These are phyloP conservation scores for Tarenaya hassleriana DNA, from an alignment of 345 rosid species.

Conservation along the genomic window DNA sequence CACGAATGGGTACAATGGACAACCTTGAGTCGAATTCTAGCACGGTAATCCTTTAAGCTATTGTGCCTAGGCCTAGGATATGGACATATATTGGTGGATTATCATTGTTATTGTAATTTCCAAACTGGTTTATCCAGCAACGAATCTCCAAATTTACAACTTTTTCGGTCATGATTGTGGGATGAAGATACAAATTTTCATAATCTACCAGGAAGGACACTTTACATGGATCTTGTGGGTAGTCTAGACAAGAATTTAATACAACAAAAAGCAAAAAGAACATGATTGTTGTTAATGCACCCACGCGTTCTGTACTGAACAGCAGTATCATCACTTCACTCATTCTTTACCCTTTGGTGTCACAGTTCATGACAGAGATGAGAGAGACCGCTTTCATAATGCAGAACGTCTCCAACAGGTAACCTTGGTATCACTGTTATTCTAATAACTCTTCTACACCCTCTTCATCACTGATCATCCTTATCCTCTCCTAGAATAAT, in stretches of 20 bases:
- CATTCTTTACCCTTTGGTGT: slow-evolving; percentile 13
- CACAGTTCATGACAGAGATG: slow-evolving; percentile 99
- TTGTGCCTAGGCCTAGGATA: slow-evolving; percentile 8
- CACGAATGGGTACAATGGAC: slow-evolving; percentile 92
- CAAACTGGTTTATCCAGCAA: slow-evolving; percentile 13
- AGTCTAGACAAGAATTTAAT: too few relatives aligned
- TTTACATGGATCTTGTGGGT: too few relatives aligned
- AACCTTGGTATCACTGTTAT: slow-evolving; percentile 16
- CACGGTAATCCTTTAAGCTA: slow-evolving; percentile 47
- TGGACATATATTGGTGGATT: slow-evolving; percentile 2
- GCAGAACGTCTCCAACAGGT: slow-evolving; percentile 90
- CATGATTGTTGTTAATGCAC: neutral
- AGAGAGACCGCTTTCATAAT: slow-evolving; percentile 92
- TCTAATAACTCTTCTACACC: neutral
- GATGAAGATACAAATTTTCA: too few relatives aligned
- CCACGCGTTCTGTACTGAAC: neutral
- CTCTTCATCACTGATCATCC: too few relatives aligned
- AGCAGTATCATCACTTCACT: slow-evolving; percentile 11
- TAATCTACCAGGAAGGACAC: too few relatives aligned
- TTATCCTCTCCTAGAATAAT: too few relatives aligned
- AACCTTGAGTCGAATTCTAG: slow-evolving; percentile 90
- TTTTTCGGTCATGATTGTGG: too few relatives aligned
- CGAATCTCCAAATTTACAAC: neutral
- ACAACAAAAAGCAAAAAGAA: neutral
- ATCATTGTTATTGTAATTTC: slow-evolving; percentile 1